A percentile compares a stretch with the other conserved stretches of the same genome.
Conservation (phyloP, 108 stramenopile genomes). For the Stephanodiscus triporus region DNA sequence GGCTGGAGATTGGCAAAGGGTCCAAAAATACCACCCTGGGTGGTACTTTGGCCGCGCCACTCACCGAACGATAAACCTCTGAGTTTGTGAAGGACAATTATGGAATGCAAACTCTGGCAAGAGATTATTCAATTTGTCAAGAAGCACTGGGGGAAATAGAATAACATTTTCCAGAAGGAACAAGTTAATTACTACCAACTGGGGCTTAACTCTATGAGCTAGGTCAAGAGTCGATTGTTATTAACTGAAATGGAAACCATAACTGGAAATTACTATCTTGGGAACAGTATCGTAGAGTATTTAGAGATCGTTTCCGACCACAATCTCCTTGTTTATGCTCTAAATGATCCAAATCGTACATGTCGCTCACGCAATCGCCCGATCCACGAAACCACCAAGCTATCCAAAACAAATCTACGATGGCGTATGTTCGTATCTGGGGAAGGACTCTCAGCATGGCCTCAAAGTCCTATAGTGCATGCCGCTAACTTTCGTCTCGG, state of each 20-base stretch:
- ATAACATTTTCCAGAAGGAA: conserved; percentile 35
- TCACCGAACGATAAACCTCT: too few species aligned
- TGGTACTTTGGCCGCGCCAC: too few species aligned
- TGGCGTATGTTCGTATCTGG: conserved; percentile 73
- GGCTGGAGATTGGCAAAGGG: too few species aligned
- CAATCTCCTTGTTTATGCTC: not conserved
- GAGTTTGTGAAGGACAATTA: conserved; percentile 30
- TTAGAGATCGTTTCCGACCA: not conserved
- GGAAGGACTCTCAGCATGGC: conserved; percentile 75
- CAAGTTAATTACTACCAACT: conserved; percentile 33
- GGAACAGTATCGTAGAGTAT: not conserved
- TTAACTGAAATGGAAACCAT: not conserved
- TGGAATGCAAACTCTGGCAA: conserved; percentile 33
- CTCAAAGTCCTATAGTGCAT: conserved; percentile 86
- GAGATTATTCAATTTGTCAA: conserved; percentile 30
- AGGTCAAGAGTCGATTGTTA: not conserved
- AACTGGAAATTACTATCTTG: not conserved
- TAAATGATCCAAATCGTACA: conserved; percentile 72
- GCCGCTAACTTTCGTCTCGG: conserved; percentile 67
- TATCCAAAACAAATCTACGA: conserved; percentile 69
- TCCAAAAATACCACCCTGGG: too few species aligned
- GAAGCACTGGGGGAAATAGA: conserved; percentile 37
- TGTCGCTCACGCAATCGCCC: conserved; percentile 75
- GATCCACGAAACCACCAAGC: conserved; percentile 63
- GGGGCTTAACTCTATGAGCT: too few species aligned